A percentile compares a stretch with the other conserved stretches of the same genome.
phyloP scores from a whole-genome alignment of 1,284 basidiomycete species.

The Apiotrichum brassicae region DNA sequence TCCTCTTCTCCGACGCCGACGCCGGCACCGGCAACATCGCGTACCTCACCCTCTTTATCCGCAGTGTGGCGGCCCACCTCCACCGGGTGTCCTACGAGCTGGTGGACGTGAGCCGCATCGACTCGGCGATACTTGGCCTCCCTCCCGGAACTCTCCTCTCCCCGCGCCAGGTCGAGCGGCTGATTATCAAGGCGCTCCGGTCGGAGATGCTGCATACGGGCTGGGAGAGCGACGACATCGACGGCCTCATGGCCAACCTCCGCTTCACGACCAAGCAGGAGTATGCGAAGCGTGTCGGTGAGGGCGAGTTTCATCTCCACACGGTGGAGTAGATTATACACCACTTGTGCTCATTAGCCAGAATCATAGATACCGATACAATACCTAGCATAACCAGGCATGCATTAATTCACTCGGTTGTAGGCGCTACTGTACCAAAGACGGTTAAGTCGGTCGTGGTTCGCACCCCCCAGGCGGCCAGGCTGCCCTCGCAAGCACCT shows the following conservation, averaged over 20 bases:
- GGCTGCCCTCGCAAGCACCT: too few relatives aligned
- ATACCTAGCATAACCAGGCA: too few relatives aligned
- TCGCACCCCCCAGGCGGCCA: too few relatives aligned
- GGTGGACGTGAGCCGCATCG: neutral
- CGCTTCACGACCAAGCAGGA: neutral
- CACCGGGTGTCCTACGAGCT: neutral
- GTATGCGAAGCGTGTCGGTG: neutral
- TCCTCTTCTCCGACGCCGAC: conserved; percentile 3
- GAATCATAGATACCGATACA: too few relatives aligned
- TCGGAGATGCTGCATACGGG: neutral
- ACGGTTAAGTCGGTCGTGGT: too few relatives aligned
- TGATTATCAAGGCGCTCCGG: neutral
- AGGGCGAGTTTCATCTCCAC: neutral
- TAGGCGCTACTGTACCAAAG: too few relatives aligned
- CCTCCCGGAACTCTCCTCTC: neutral
- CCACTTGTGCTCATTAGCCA: too few relatives aligned
- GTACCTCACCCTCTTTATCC: neutral
- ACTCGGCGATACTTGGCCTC: conserved; percentile 1
- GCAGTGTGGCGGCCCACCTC: conserved; percentile 1
- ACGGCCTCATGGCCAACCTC: neutral
- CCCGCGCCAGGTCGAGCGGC: conserved; percentile 2
- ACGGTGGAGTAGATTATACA: conserved; percentile 17
- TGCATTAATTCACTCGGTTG: too few relatives aligned
- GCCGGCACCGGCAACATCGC: neutral
- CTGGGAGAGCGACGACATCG: neutral